These are phyloP conservation scores for Trichomonas vaginalis DNA, from an alignment of 208 protist genomes.

Conservation along the genomic window DNA sequence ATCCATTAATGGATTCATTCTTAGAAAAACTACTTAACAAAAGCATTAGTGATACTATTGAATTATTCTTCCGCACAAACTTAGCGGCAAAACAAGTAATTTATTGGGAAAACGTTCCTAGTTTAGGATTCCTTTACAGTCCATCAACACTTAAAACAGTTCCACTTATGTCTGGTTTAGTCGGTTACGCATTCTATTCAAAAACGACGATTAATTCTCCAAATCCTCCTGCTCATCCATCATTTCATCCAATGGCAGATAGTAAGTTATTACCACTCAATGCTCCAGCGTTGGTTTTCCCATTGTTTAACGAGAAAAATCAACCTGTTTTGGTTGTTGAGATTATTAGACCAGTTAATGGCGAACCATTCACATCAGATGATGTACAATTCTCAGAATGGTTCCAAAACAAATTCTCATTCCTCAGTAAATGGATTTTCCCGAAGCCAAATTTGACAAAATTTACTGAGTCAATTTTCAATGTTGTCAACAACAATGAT, in stretches of 20 bases:
- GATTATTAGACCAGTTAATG: not conserved
- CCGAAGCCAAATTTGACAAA: too few species aligned
- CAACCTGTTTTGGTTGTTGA: not conserved
- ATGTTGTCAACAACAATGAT: not conserved
- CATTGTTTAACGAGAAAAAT: not conserved
- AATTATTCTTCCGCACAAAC: not conserved
- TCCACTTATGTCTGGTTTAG: not conserved
- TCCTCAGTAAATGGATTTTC: not conserved
- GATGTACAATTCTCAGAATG: not conserved
- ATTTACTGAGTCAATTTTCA: not conserved
- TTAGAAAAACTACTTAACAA: not conserved
- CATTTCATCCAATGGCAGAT: not conserved
- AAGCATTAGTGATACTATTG: not conserved
- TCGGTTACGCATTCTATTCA: not conserved
- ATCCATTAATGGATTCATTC: not conserved
- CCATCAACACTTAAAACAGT: not conserved
- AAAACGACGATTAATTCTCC: not conserved
- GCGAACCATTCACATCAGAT: not conserved
- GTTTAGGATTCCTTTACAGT: not conserved
- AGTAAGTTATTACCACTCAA: not conserved
- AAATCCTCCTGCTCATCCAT: not conserved
- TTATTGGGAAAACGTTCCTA: not conserved
- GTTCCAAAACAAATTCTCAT: not conserved
- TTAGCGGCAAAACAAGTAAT: not conserved
- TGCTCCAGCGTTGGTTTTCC: not conserved